Conservation (phyloP, 1,284 basidiomycete genomes). For the Cutaneotrichosporon cavernicola region DNA sequence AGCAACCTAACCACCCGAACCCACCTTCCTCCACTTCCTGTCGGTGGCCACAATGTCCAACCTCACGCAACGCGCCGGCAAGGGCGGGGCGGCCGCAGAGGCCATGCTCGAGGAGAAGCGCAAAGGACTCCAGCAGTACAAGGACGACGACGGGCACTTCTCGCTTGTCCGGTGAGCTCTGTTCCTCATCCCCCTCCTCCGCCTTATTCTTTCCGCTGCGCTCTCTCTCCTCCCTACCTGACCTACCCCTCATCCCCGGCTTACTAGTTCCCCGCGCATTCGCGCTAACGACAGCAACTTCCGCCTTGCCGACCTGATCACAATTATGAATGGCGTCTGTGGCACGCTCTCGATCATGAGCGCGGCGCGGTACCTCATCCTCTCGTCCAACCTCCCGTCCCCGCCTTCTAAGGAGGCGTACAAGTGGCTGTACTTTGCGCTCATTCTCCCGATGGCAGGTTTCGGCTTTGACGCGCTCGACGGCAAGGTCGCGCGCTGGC, state of each 20-base stretch:
- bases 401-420: conserved; percentile 44
- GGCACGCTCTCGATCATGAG: conserved; percentile 89
- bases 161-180: conserved; percentile 78
- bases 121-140: conserved; percentile 73
- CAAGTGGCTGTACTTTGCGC: conserved; percentile 71
- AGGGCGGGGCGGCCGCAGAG: background rate
- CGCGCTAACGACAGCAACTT: conserved; percentile 11
- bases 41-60: conserved; percentile 2
- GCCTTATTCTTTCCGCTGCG: background rate
- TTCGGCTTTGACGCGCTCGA: conserved; percentile 98
- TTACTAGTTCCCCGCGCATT: background rate
- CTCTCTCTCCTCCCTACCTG: background rate
- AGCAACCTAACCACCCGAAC: background rate
- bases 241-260: background rate
- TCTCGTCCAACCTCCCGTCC: conserved; percentile 65
- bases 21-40: background rate
- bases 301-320: conserved; percentile 19
- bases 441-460: conserved; percentile 86
- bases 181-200: background rate
- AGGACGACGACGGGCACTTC: conserved; percentile 87
- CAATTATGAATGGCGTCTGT: conserved; percentile 97
- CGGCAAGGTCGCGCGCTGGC: conserved; percentile 96
- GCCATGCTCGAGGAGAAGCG: conserved; percentile 51
- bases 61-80: conserved; percentile 8
- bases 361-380: conserved; percentile 82